Conservation (phyloP, 2,329 filamentous ascomycete species). For the Fusarium odoratissimum region DNA sequence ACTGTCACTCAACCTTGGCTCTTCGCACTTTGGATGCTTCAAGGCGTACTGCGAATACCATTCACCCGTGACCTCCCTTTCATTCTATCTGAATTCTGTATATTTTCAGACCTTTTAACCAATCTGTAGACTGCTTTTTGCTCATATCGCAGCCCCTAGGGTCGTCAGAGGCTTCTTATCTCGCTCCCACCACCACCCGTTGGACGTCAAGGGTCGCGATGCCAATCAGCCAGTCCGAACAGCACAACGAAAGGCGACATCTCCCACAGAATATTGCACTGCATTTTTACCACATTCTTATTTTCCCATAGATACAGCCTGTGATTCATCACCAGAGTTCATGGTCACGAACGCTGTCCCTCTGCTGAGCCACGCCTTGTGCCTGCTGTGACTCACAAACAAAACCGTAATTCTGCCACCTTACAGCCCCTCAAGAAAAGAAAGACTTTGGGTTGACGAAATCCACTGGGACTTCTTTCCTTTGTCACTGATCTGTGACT, state of each 20-base stretch:
- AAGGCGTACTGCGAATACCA: neutral
- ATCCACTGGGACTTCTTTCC: accelerated
- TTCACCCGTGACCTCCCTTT: neutral
- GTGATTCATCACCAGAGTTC: accelerated
- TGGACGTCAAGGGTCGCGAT: neutral
- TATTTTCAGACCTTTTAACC: accelerated
- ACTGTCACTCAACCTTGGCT: accelerated
- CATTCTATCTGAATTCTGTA: neutral
- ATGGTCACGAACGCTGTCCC: accelerated
- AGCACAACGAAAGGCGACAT: no score
- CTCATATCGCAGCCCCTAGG: accelerated
- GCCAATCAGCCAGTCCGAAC: neutral
- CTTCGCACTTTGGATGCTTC: neutral
- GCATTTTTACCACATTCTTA: accelerated
- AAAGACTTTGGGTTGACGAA: accelerated
- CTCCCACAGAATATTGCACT: neutral
- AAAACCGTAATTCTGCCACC: neutral
- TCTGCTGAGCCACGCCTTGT: no score
- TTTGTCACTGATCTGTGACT: neutral
- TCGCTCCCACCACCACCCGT: accelerated
- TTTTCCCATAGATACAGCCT: accelerated
- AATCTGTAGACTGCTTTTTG: accelerated
- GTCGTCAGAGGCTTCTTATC: neutral
- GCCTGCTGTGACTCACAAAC: neutral
- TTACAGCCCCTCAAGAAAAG: neutral